A percentile compares a stretch with the other conserved stretches of the same genome.
Conservation (phyloP, 495 filamentous ascomycete genomes). For the Talaromyces proteolyticus region DNA sequence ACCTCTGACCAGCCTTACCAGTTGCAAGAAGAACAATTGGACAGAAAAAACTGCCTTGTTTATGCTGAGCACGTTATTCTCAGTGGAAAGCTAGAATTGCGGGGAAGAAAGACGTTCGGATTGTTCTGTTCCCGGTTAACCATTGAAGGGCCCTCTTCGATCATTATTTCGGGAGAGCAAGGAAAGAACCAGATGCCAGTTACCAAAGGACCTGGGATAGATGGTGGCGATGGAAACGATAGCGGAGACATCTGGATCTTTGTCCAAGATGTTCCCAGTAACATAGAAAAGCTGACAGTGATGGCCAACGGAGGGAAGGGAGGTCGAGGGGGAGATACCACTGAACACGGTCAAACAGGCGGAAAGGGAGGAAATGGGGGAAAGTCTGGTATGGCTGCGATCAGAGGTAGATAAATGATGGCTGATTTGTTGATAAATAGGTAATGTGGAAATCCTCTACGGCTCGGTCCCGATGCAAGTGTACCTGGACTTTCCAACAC, state of each 20-base stretch:
- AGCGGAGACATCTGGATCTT: not conserved
- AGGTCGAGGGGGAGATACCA: not conserved
- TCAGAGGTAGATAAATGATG: not conserved
- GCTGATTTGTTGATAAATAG: not conserved
- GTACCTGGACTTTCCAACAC: not conserved
- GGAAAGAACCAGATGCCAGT: not conserved
- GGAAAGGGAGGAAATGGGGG: not conserved
- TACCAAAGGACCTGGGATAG: not conserved
- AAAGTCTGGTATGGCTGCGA: not conserved
- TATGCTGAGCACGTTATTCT: not conserved
- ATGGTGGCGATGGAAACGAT: not conserved
- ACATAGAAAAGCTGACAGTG: not conserved
- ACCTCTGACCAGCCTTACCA: not conserved
- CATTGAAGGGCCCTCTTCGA: not conserved
- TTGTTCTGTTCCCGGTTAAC: not conserved
- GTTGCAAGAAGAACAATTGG: not conserved
- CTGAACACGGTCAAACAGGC: not conserved
- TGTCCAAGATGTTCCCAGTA: not conserved
- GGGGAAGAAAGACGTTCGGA: not conserved
- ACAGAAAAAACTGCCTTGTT: not conserved
- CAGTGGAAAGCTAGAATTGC: not conserved
- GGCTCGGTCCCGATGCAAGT: not conserved
- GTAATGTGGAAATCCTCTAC: not conserved
- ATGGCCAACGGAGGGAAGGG: not conserved
- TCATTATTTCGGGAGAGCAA: not conserved